A percentile compares a stretch with the other conserved stretches of the same genome.
These are phyloP conservation scores for Cladophialophora carrionii DNA, from an alignment of 2,329 filamentous ascomycete species.

Conservation along the genomic window DNA sequence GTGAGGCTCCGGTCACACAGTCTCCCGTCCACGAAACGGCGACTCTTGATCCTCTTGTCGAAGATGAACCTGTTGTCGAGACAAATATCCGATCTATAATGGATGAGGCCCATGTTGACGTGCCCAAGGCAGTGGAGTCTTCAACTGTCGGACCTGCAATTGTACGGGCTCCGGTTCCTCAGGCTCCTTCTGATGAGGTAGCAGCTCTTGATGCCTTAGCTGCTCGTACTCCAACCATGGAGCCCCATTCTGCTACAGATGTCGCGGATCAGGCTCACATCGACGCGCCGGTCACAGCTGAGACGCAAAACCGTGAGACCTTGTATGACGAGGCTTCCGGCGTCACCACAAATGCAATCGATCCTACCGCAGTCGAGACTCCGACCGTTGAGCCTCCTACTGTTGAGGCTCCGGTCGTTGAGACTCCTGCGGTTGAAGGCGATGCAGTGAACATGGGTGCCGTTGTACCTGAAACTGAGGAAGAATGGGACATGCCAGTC, in stretches of 20 bases:
- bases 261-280: not conserved
- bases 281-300: not conserved
- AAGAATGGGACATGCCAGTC: slow-evolving; percentile 24
- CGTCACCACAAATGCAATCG: not conserved
- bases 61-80: not conserved
- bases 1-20: not conserved
- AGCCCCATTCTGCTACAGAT: not conserved
- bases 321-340: not conserved
- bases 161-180: not conserved
- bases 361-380: not conserved
- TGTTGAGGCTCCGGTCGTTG: slow-evolving; percentile 10
- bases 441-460: not conserved
- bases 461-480: slow-evolving; percentile 7
- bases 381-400: slow-evolving; percentile 7
- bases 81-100: not conserved
- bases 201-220: not conserved
- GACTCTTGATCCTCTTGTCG: not conserved
- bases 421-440: slow-evolving; percentile 12
- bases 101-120: not conserved
- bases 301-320: not conserved
- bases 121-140: not conserved
- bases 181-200: not conserved
- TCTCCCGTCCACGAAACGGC: not conserved
- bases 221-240: not conserved
- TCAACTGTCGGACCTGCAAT: not conserved